Percentiles rank a stretch among this genome's conserved stretches.
These are phyloP conservation scores for Exserohilum rostratum DNA, from an alignment of 2,329 filamentous ascomycete species.

Conservation along the genomic window DNA sequence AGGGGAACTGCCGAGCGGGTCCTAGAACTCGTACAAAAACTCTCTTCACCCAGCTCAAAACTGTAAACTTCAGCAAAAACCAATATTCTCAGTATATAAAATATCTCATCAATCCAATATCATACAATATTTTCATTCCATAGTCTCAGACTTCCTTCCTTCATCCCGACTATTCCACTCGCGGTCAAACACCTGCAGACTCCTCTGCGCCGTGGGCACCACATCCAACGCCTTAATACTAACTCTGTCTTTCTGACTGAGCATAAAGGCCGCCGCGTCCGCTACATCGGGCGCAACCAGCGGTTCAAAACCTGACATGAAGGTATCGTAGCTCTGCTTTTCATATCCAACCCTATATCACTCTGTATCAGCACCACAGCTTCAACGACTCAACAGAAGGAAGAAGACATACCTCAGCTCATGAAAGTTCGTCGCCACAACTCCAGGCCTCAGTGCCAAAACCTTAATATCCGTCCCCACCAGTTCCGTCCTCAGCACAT, in stretches of 20 bases:
- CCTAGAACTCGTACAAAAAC: slow-evolving; percentile 48
- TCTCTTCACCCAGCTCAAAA: slow-evolving; percentile 28
- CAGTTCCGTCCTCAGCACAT: slow-evolving; percentile 57
- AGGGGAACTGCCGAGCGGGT: slow-evolving; percentile 52
- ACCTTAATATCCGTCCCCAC: slow-evolving; percentile 56
- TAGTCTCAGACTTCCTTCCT: slow-evolving; percentile 6
- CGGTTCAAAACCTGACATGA: slow-evolving; percentile 55
- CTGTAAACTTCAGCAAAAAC: slow-evolving; percentile 23
- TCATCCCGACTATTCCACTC: slow-evolving; percentile 35
- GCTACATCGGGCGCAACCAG: slow-evolving; percentile 54
- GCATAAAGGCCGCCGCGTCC: slow-evolving; percentile 52
- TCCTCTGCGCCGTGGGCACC: slow-evolving; percentile 52
- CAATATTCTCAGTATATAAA: too few relatives aligned
- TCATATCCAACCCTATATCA: slow-evolving; percentile 50
- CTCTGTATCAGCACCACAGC: background rate
- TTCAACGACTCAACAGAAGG: background rate
- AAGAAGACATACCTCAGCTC: slow-evolving; percentile 39
- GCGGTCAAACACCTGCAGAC: slow-evolving; percentile 46
- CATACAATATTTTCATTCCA: too few relatives aligned
- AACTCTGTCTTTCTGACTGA: slow-evolving; percentile 49
- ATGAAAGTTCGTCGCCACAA: slow-evolving; percentile 59
- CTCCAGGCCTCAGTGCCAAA: slow-evolving; percentile 54
- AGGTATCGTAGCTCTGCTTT: slow-evolving; percentile 50
- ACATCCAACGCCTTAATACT: slow-evolving; percentile 57
- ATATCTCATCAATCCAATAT: too few relatives aligned